Evolutionary conservation across 495 filamentous ascomycete genomes (phyloP).

Genomic region (Recurvomyces mirabilis): DNA sequence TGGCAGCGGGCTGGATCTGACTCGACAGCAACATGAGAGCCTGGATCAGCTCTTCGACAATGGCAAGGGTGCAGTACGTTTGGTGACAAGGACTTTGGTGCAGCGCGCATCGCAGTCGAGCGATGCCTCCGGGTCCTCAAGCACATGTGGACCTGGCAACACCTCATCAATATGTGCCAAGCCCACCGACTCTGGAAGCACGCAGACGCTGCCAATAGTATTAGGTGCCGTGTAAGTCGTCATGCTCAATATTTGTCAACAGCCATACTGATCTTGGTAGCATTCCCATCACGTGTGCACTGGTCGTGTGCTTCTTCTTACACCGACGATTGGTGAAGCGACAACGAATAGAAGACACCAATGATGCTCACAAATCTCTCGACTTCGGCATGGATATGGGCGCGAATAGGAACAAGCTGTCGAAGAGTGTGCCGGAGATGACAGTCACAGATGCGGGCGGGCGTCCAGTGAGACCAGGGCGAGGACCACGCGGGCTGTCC

Average conservation of each 20-base stretch:
- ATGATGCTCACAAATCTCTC: slow-evolving; percentile 82
- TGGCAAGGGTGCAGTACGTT: slow-evolving; percentile 6
- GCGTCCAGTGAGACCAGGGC: slow-evolving; percentile 24
- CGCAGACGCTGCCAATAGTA: slow-evolving; percentile 63
- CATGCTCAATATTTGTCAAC: slow-evolving; percentile 7
- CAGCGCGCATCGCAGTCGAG: not conserved
- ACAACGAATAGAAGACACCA: slow-evolving; percentile 64
- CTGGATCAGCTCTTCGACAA: not conserved
- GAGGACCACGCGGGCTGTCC: slow-evolving; percentile 44
- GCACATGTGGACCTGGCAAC: slow-evolving; percentile 19
- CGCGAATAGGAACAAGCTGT: slow-evolving; percentile 35
- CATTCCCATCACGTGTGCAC: slow-evolving; percentile 60
- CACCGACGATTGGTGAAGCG: slow-evolving; percentile 66
- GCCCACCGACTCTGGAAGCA: slow-evolving; percentile 21
- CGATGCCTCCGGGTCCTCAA: not conserved
- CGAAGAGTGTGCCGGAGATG: slow-evolving; percentile 38
- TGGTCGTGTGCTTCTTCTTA: slow-evolving; percentile 59
- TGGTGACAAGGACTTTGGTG: slow-evolving; percentile 7
- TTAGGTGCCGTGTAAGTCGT: slow-evolving; percentile 70
- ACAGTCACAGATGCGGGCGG: slow-evolving; percentile 35
- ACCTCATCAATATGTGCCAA: slow-evolving; percentile 22
- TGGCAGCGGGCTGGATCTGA: slow-evolving; percentile 1
- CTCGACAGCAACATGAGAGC: not conserved
- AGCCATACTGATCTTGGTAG: slow-evolving; percentile 28
- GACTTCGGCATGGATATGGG: slow-evolving; percentile 69